Conservation (phyloP, 1,139 yeast species). For the Citeromyces hawaiiensis region DNA sequence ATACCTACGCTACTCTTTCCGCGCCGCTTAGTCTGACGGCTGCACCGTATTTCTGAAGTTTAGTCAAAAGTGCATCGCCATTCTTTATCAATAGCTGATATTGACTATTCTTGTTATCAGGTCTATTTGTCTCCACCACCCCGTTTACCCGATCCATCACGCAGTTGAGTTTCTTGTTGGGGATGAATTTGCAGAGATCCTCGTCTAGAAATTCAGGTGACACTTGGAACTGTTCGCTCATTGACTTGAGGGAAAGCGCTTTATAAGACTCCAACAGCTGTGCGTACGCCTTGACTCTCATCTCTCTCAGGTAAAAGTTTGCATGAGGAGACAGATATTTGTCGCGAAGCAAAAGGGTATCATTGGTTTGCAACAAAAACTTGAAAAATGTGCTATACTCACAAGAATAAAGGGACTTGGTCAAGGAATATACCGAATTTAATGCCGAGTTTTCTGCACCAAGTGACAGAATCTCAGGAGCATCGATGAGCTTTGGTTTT, state of each 20-base stretch:
- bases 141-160: constrained; percentile 94
- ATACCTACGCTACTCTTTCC: constrained; percentile 39
- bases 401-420: constrained; percentile 80
- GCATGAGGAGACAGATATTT: constrained; percentile 74
- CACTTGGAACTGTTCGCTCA: constrained; percentile 92
- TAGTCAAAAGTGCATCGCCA: constrained; percentile 87
- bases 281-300: constrained; percentile 91
- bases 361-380: constrained; percentile 67
- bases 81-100: constrained; percentile 81
- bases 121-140: constrained; percentile 88
- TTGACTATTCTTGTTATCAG: constrained; percentile 91
- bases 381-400: constrained; percentile 78
- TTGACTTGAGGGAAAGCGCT: constrained; percentile 75
- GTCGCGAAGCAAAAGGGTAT: constrained; percentile 56
- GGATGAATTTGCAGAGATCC: constrained; percentile 83
- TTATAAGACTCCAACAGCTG: constrained; percentile 92
- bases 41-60: constrained; percentile 92
- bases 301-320: constrained; percentile 74
- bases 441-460: constrained; percentile 59
- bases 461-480: constrained; percentile 84
- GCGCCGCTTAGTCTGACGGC: constrained; percentile 94
- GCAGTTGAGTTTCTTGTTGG: constrained; percentile 87
- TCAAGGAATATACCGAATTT: constrained; percentile 73
- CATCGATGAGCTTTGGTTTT: constrained; percentile 76
- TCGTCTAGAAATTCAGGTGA: constrained; percentile 65